Evolutionary conservation across 1,284 basidiomycete genomes (phyloP).

Genomic region (Quambalaria eucalypti): DNA sequence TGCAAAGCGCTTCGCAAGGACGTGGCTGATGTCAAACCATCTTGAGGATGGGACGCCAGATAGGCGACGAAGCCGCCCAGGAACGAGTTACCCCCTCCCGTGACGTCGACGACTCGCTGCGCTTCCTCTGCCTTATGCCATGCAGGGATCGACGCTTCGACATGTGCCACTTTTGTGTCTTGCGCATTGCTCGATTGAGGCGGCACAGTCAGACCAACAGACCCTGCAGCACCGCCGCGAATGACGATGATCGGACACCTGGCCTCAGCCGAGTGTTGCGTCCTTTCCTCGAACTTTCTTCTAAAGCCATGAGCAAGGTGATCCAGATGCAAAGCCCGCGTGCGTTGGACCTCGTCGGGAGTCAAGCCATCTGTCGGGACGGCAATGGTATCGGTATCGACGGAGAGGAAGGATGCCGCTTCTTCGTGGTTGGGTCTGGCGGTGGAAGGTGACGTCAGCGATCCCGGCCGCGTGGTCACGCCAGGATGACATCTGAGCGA

Average conservation of each 20-base stretch:
- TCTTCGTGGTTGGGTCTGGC: constrained; percentile 13
- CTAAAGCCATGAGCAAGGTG: not conserved
- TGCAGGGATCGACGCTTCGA: not conserved
- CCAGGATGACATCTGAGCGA: too few species aligned
- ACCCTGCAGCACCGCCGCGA: not conserved
- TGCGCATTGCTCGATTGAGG: not conserved
- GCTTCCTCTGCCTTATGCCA: constrained; percentile 2
- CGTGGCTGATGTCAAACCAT: not conserved
- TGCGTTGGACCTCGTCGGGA: not conserved
- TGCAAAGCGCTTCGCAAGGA: not conserved
- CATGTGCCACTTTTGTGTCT: too few species aligned
- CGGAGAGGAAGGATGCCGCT: constrained; percentile 7
- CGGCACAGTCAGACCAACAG: not conserved
- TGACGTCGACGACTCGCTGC: constrained; percentile 4
- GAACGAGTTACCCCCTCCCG: constrained; percentile 7
- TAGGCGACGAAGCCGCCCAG: constrained; percentile 5
- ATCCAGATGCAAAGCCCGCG: not conserved
- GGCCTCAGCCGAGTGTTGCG: not conserved
- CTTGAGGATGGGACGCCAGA: not conserved
- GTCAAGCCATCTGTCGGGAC: not conserved
- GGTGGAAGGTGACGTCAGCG: too few species aligned
- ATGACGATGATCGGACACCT: not conserved
- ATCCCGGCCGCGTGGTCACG: too few species aligned
- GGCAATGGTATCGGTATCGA: not conserved
- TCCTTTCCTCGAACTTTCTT: not conserved